Conservation (phyloP, 768 basidiomycete genomes). For the Calocybe cyanea region DNA sequence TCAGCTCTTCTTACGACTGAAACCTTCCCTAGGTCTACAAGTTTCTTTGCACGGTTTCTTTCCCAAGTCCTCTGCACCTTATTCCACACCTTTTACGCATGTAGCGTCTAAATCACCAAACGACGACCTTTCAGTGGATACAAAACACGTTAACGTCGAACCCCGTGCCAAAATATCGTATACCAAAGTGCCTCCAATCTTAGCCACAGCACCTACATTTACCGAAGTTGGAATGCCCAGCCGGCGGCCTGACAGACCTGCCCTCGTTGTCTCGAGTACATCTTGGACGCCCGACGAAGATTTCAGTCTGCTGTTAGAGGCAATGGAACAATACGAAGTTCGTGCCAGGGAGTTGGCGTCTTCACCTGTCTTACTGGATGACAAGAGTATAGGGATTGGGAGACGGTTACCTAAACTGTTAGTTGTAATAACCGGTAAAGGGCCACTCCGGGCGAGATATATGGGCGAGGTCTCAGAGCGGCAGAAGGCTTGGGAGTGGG, state of each 20-base stretch:
- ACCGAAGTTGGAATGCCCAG: slow-evolving; percentile 35
- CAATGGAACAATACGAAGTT: slow-evolving; percentile 66
- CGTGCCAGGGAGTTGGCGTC: slow-evolving; percentile 36
- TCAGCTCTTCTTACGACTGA: slow-evolving; percentile 51
- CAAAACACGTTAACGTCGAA: slow-evolving; percentile 13
- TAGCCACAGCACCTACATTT: slow-evolving; percentile 26
- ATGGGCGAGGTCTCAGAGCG: slow-evolving; percentile 62
- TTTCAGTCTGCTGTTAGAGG: slow-evolving; percentile 77
- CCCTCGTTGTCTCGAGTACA: slow-evolving; percentile 86
- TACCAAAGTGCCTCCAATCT: slow-evolving; percentile 20
- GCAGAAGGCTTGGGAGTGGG: slow-evolving; percentile 71
- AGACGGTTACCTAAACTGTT: slow-evolving; percentile 65
- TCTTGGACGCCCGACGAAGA: slow-evolving; percentile 99
- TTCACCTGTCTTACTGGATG: too few species aligned
- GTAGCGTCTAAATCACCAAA: slow-evolving; percentile 28
- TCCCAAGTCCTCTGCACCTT: slow-evolving; percentile 46
- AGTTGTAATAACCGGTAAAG: slow-evolving; percentile 88
- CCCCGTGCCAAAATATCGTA: slow-evolving; percentile 10
- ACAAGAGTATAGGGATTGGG: neutral
- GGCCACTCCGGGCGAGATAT: slow-evolving; percentile 69
- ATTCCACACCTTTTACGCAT: slow-evolving; percentile 61
- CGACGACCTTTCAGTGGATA: slow-evolving; percentile 6
- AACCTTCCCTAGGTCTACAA: slow-evolving; percentile 29
- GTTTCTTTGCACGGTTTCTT: slow-evolving; percentile 45
- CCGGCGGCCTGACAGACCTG: slow-evolving; percentile 73